Conservation (phyloP, 2,329 filamentous ascomycete genomes). For the Paracoccidioides brasiliensis region DNA sequence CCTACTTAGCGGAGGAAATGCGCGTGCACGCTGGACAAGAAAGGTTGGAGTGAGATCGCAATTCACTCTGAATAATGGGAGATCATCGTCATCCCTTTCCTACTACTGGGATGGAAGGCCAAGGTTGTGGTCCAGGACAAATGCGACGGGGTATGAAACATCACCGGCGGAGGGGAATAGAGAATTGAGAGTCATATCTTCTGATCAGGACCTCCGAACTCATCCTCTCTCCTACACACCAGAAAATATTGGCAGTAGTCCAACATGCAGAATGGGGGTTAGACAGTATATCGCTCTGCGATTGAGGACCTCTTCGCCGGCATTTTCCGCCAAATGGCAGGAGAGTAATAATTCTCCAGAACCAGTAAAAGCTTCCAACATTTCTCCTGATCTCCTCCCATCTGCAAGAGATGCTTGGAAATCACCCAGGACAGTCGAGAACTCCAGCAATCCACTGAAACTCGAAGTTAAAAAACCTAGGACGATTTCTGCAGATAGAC, state of each 20-base stretch:
- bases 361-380: background rate
- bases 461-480: background rate
- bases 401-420: background rate
- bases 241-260: background rate
- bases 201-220: slow-evolving; percentile 15
- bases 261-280: background rate
- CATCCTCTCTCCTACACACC: background rate
- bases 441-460: background rate
- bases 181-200: slow-evolving; percentile 9
- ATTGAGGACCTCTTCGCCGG: slow-evolving; percentile 3
- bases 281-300: slow-evolving; percentile 1
- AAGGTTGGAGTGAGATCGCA: slow-evolving; percentile 12
- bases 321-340: background rate
- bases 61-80: background rate
- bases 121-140: slow-evolving; percentile 2
- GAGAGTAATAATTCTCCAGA: background rate
- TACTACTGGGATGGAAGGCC: slow-evolving; percentile 5
- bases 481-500: background rate
- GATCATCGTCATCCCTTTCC: background rate
- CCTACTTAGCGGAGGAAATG: slow-evolving; percentile 14
- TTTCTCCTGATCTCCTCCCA: background rate
- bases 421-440: background rate
- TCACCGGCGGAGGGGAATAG: background rate
- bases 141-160: background rate
- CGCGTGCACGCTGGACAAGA: slow-evolving; percentile 13